A percentile compares a stretch with the other conserved stretches of the same genome.
These are phyloP conservation scores for Wickerhamiella spandovensis DNA, from an alignment of 805 yeast genomes.

Conservation along the genomic window DNA sequence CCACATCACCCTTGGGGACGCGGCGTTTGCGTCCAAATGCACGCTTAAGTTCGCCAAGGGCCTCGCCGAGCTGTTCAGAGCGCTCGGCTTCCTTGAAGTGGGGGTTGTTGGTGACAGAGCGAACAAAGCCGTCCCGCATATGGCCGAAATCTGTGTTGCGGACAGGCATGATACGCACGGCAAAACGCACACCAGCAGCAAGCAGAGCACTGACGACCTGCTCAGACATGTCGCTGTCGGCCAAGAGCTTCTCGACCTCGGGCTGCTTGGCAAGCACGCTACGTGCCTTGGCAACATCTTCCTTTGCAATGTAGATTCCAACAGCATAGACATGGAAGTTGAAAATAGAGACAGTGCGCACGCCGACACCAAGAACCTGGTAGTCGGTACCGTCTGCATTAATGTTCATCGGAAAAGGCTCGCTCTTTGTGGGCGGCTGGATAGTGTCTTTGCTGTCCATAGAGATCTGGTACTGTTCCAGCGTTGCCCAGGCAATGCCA, in stretches of 20 bases:
- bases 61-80: conserved; percentile 37
- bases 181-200: conserved; percentile 44
- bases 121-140: conserved; percentile 74
- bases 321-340: conserved; percentile 75
- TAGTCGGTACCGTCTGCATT: conserved; percentile 27
- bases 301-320: conserved; percentile 62
- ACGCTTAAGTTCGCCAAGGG: conserved; percentile 51
- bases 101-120: conserved; percentile 60
- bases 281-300: conserved; percentile 30
- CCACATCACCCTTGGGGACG: conserved; percentile 59
- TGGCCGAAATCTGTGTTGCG: conserved; percentile 88
- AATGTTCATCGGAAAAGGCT: conserved; percentile 23
- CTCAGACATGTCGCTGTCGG: conserved; percentile 35
- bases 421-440: conserved; percentile 25
- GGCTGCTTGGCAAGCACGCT: conserved; percentile 12
- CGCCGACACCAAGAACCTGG: conserved; percentile 64
- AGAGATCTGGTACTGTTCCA: conserved; percentile 1
- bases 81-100: conserved; percentile 35
- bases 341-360: conserved; percentile 70
- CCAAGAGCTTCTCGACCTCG: conserved; percentile 22
- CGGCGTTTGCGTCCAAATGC: conserved; percentile 54
- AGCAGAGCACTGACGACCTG: conserved; percentile 44
- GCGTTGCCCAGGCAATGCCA: conserved; percentile 8
- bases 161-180: conserved; percentile 70
- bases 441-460: conserved; percentile 8